A percentile compares a stretch with the other conserved stretches of the same genome.
These are phyloP conservation scores for Metroxylon sagu DNA, from an alignment of 176 grass and related monocot genomes.

Conservation along the genomic window DNA sequence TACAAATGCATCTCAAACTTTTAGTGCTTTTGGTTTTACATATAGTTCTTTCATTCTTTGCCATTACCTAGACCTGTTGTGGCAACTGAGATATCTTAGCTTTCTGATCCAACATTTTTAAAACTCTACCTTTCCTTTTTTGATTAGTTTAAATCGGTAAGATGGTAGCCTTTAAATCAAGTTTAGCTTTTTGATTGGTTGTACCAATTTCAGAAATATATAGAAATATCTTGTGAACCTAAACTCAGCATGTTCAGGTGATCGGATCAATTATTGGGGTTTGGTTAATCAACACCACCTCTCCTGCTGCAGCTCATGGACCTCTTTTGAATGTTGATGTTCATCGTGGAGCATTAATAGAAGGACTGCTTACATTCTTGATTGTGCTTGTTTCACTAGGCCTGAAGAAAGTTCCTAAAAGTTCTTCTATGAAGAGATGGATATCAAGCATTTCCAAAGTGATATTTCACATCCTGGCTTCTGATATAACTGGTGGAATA, in stretches of 20 bases:
- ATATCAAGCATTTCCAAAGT: constrained; percentile 12
- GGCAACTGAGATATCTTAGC: too few relatives aligned
- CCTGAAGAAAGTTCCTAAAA: constrained; percentile 10
- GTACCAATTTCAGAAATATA: background rate
- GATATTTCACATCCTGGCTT: constrained; percentile 10
- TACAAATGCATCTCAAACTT: too few relatives aligned
- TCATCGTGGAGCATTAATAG: constrained; percentile 13
- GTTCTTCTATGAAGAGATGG: constrained; percentile 14
- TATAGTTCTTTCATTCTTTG: too few relatives aligned
- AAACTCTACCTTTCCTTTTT: too few relatives aligned
- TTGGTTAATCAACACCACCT: constrained; percentile 15
- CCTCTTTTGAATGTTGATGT: constrained; percentile 12
- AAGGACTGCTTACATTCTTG: constrained; percentile 11
- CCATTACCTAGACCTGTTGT: too few relatives aligned
- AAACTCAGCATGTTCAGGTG: background rate
- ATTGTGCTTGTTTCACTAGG: constrained; percentile 4
- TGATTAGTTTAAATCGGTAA: too few relatives aligned
- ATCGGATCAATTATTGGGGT: constrained; percentile 13
- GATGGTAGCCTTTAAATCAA: background rate
- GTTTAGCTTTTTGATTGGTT: background rate
- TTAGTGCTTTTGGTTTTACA: too few relatives aligned
- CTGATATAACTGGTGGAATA: constrained; percentile 16
- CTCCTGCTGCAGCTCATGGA: constrained; percentile 10
- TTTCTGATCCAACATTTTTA: too few relatives aligned
- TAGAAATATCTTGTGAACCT: background rate